These are phyloP conservation scores for Eremomyces bilateralis DNA, from an alignment of 495 filamentous ascomycete species.

Conservation along the genomic window DNA sequence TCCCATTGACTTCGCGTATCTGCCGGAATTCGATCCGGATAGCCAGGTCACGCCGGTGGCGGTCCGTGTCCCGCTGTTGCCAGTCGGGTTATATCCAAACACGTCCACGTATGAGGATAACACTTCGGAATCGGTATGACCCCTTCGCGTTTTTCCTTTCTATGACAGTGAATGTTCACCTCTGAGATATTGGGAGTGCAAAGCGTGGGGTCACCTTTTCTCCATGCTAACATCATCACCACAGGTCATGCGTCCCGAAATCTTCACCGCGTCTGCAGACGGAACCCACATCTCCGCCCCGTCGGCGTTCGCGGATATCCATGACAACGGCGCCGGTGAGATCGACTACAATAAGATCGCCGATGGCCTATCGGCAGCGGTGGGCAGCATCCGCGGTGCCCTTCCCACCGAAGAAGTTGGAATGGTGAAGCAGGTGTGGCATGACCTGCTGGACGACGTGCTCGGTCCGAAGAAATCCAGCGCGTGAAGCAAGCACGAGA, in stretches of 20 bases:
- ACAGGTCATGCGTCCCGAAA: constrained; percentile 31
- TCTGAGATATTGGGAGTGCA: neutral
- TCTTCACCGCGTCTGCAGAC: constrained; percentile 31
- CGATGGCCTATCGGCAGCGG: constrained; percentile 19
- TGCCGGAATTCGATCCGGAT: constrained; percentile 30
- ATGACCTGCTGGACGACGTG: constrained; percentile 36
- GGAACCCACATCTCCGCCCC: constrained; percentile 31
- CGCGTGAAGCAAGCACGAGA: no score
- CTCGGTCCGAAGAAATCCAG: no score
- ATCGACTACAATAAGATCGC: constrained; percentile 37
- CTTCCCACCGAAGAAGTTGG: constrained; percentile 18
- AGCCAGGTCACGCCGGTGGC: constrained; percentile 11
- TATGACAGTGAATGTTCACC: no score
- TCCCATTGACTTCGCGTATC: constrained; percentile 41
- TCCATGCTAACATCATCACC: neutral
- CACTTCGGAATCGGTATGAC: constrained; percentile 1
- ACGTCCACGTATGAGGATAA: constrained; percentile 4
- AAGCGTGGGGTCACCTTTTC: neutral
- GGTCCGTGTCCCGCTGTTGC: constrained; percentile 32
- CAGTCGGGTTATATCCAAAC: neutral
- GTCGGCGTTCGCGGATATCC: constrained; percentile 31
- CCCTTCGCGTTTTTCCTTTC: no score
- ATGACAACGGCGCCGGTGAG: constrained; percentile 32
- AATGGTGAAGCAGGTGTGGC: constrained; percentile 27
- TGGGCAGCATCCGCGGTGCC: constrained; percentile 3